These are phyloP conservation scores for Colletotrichum plurivorum DNA, from an alignment of 2,329 filamentous ascomycete species.

Conservation along the genomic window DNA sequence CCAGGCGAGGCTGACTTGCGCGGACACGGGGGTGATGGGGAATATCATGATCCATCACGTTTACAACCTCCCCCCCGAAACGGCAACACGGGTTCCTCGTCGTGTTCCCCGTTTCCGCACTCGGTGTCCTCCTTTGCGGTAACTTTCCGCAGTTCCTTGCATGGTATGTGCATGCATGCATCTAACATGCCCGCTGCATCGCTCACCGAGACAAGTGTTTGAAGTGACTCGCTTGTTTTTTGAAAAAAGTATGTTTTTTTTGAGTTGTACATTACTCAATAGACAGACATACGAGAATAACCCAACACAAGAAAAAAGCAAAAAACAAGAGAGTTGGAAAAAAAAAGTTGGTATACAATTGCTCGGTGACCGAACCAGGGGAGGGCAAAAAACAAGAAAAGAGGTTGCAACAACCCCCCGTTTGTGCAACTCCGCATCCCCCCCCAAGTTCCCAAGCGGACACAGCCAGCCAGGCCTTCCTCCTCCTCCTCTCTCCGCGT, in stretches of 20 bases:
- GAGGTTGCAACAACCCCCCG: constrained; percentile 1
- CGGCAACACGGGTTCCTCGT: not conserved
- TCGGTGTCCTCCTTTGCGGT: no score
- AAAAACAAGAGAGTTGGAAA: constrained; percentile 3
- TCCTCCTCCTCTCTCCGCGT: not conserved
- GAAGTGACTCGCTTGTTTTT: not conserved
- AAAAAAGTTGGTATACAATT: constrained; percentile 31
- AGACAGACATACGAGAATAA: constrained; percentile 19
- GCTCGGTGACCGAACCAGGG: constrained; percentile 7
- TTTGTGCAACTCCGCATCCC: constrained; percentile 2
- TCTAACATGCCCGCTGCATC: not conserved
- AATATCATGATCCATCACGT: constrained; percentile 6
- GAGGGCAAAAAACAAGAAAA: not conserved
- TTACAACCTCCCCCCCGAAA: not conserved
- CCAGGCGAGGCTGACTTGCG: constrained; percentile 39
- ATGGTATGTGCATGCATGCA: not conserved
- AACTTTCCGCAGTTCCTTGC: no score
- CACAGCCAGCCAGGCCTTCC: constrained; percentile 3
- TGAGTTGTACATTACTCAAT: constrained; percentile 27
- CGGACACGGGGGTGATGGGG: constrained; percentile 22
- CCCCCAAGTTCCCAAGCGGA: constrained; percentile 11
- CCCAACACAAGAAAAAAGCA: not conserved
- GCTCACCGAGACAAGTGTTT: constrained; percentile 2
- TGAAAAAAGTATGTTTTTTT: not conserved
- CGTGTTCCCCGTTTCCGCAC: no score